Evolutionary conservation across 441 rosid genomes (phyloP).

Genomic region (Adansonia grandidieri): DNA sequence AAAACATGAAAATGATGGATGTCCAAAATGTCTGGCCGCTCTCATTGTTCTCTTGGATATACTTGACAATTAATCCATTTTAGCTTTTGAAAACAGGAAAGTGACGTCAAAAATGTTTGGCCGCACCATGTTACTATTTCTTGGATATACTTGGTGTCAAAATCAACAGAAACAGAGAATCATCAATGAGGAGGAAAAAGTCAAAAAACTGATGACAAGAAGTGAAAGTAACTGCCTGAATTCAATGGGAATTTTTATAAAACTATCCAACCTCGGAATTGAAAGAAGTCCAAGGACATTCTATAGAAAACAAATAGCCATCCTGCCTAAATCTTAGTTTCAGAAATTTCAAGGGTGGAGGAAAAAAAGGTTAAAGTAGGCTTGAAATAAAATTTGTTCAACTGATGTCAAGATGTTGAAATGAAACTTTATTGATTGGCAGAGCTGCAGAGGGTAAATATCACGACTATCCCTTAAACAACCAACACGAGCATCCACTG

Average conservation of each 20-base stretch:
- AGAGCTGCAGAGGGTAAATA: conserved; percentile 19
- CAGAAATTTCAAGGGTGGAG: background rate
- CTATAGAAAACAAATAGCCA: background rate
- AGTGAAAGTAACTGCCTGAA: conserved; percentile 6
- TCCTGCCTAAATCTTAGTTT: background rate
- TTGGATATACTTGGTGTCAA: background rate
- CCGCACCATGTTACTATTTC: background rate
- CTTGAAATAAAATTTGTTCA: conserved; percentile 15
- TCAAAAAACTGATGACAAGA: background rate
- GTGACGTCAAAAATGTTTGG: background rate
- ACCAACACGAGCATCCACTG: background rate
- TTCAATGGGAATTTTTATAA: background rate
- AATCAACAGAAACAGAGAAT: background rate
- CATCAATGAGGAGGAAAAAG: background rate
- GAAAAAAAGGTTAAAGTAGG: conserved; percentile 7
- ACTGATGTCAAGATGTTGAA: background rate
- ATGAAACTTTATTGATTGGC: conserved; percentile 10
- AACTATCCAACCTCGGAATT: background rate
- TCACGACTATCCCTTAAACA: conserved; percentile 6
- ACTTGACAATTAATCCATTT: background rate
- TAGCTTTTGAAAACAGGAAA: background rate
- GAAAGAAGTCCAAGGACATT: background rate
- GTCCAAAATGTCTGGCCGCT: conserved; percentile 11
- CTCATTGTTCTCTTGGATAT: background rate
- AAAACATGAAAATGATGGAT: background rate